Evolutionary conservation across 495 filamentous ascomycete species (phyloP).

Genomic region (Neurospora tetraspora): DNA sequence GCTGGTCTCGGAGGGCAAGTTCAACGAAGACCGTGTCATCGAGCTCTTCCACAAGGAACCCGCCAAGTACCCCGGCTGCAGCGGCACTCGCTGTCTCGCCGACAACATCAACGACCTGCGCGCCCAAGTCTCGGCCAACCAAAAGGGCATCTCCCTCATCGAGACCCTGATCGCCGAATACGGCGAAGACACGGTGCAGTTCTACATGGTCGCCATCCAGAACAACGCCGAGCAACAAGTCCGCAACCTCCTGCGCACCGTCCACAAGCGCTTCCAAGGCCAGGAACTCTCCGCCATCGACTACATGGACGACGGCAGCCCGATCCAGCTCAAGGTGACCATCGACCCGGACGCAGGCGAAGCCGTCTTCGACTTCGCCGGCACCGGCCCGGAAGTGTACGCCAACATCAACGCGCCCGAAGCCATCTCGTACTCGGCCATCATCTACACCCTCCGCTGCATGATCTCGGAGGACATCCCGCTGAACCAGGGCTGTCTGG

Average conservation of each 20-base stretch:
- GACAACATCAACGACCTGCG: constrained; percentile 96
- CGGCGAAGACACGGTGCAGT: constrained; percentile 80
- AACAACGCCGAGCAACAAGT: constrained; percentile 84
- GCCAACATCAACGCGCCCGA: constrained; percentile 92
- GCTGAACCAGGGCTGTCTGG: constrained; percentile 91
- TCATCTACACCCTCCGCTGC: constrained; percentile 92
- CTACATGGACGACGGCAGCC: constrained; percentile 90
- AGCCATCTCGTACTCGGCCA: constrained; percentile 88
- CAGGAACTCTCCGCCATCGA: constrained; percentile 66
- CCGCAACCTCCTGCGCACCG: constrained; percentile 68
- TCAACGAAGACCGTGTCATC: constrained; percentile 79
- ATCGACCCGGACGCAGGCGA: constrained; percentile 78
- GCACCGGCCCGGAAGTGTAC: constrained; percentile 89
- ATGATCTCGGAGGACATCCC: constrained; percentile 92
- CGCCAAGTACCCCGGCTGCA: constrained; percentile 75
- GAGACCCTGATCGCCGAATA: constrained; percentile 79
- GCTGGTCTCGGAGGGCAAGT: constrained; percentile 78
- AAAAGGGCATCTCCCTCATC: constrained; percentile 90
- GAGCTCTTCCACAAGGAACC: constrained; percentile 78
- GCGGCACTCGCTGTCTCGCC: constrained; percentile 77
- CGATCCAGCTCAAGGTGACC: constrained; percentile 72
- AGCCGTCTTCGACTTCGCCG: constrained; percentile 82
- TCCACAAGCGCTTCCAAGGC: constrained; percentile 67
- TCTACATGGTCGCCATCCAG: constrained; percentile 94
- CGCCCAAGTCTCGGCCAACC: constrained; percentile 91